Base-by-base conservation (phyloP, 2,329 filamentous ascomycete species). In the Didymosphaeria variabile region DNA sequence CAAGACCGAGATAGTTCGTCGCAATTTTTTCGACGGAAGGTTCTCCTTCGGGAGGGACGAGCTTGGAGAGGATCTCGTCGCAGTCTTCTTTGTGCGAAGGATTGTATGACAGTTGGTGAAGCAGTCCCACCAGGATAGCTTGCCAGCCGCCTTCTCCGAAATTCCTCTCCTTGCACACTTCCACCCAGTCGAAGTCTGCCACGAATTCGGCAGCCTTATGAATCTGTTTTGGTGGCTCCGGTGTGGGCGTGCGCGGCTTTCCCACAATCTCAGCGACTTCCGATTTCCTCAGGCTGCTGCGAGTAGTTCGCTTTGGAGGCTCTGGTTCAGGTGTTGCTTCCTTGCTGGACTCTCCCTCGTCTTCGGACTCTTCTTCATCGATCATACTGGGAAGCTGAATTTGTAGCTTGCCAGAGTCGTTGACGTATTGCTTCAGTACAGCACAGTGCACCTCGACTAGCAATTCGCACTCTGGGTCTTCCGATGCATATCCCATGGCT, bases 101-200 rank as follows among this genome's bases (percentile, higher is more conserved):
- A 52, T 89, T 88, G 73, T 91, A 90, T 2, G 93, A 95, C 5
- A 98, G 81, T 68, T 96, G 93, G 76, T 97, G 85, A 17, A 99
- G 79, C 17, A 98, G 82, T 7, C 94, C 95, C 46, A 97, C 89
- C 72, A 98, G 86, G 64, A 97, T 94, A 63, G 93, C 79, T 78
- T 97, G 88, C 95, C 95, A 99, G 21, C 93, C 93, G 58, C 94
- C 95, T 47, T 94, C 87, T 65, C 87, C 85, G 75, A 98, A 97
- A 67, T 97, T 90, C 49, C 94, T 90, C 71, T 91, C 91, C 65
- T 89, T 88, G 23, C 97, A 83, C 64, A 92, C 87, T 56, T 96
- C 91, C 61, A 96, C 88, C 95, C 95, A 99, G 68, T 92, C 87
- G 66, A 90, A 93, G 7, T 87, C 84, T 9, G 81, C 84, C 50